Base-by-base conservation (phyloP, 2,329 filamentous ascomycete species). In the Colletotrichum siamense region DNA sequence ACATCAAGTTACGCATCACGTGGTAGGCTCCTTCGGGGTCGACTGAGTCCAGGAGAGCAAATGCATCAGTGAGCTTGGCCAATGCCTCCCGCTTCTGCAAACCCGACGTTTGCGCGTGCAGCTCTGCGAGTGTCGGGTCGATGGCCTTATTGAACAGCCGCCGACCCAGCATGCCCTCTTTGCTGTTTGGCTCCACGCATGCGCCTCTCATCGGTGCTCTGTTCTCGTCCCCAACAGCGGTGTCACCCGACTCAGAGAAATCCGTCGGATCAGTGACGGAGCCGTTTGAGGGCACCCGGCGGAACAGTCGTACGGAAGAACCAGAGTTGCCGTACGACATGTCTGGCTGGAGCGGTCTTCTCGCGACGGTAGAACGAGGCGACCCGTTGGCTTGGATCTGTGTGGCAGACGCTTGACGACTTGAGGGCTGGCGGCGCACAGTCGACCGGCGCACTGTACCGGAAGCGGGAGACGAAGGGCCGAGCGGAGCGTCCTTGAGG, bases 271-370 rank as follows among this genome's bases (percentile, higher is more conserved):
- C 85, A 2, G 86, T 85, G 8, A 84, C 87, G 26, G 88, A 92
- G 79, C 89, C 88, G 80, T 95, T 94, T 0, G 96, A 97, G 1
- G 91, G 90, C 1, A 98, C 95, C 28, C 96, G 92, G 78, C 95
- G 95, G 88, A 98, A 99, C 69, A 98, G 93, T 71, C 96, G 94
- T 79, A 98, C 95, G 18, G 96, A 98, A 1, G 96, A 98, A 2
- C 95, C 95, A 9, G 94, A 94, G 84, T 99, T 99, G 68, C 96
- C 97, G 85, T 98, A 99, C 8, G 94, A 98, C 88, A 98, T 93
- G 81, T 99, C 95, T 3, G 97, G 91, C 71, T 96, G 95, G 3
- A 98, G 89, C 0, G 96, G 96, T 78, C 95, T 93, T 84, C 95
- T 96, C 3, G 88, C 89, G 73, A 86, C 71, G 18, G 87, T 83